Evolutionary conservation across 768 basidiomycete genomes (phyloP), one percentile per base, ranked within the genome.

Genomic region (Phallus indusiatus): DNA sequence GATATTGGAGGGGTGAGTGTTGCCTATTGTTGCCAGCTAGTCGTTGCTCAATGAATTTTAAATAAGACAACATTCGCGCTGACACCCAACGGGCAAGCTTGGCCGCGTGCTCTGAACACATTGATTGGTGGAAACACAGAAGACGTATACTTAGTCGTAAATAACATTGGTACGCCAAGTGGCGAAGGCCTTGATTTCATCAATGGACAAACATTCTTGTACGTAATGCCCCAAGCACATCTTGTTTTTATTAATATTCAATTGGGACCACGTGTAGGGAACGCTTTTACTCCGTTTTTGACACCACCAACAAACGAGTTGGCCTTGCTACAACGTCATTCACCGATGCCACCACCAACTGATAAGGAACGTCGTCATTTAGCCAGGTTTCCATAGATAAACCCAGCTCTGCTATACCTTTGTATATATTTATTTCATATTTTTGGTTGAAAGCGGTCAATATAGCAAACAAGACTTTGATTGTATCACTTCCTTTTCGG

Each of bases 181-280:
- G 80, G 78, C 51, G 18, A 73, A 60, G 82, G 80, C 14, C 67
- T 83, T 17, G 79, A 81, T 70, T 81, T 83, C 62, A 74, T 84
- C 67, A 76, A 81, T 67, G 80, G 82, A 17, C 74, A 72, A 65
- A 64, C 69, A 5, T 83, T 81, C 75, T 83, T 24, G 75, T 55
- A 42, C 35, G 34, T 35, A 17, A 16, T 33, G 14, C 6, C 49
- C 18, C 22, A 5, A 1, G 42, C 21, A 36, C 22, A 22, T 36
- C 42, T 4, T 14, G 18, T 17, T 17, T 14, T n/a, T n/a, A n/a
- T n/a, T 33, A 20, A 2, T 20, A 28, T 9, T 48, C 36, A 49
- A 16, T 17, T 14, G 17, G 8, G 10, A 49, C 17, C 51, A 17
- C 59, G 47, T 34, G 18, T 22, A 54, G 8, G 46, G 59, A 54